Evolutionary conservation across 441 rosid species (phyloP).

Genomic region (Brassica hybrid): DNA sequence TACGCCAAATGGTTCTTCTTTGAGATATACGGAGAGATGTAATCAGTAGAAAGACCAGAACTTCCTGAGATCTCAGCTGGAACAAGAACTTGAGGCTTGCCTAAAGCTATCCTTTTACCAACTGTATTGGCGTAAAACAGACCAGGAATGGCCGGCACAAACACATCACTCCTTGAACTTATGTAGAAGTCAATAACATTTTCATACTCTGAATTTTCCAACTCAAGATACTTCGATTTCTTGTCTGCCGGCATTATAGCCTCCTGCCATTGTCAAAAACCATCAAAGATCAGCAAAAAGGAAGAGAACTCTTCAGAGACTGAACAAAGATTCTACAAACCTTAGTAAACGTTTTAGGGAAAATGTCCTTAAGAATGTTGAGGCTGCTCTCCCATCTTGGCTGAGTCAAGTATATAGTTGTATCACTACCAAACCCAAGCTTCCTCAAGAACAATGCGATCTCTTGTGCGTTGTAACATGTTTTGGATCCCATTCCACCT

Average conservation of each 20-base stretch:
- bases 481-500: slow-evolving; percentile 58
- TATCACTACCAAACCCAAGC: slow-evolving; percentile 76
- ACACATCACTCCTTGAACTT: slow-evolving; percentile 79
- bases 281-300: slow-evolving; percentile 15
- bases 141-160: slow-evolving; percentile 96
- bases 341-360: slow-evolving; percentile 92
- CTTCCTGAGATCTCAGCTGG: slow-evolving; percentile 76
- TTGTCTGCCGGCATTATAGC: slow-evolving; percentile 81
- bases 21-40: slow-evolving; percentile 80
- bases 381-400: too few species aligned
- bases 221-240: slow-evolving; percentile 68
- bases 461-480: slow-evolving; percentile 82
- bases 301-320: slow-evolving; percentile 11
- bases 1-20: slow-evolving; percentile 96
- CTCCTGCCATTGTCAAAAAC: slow-evolving; percentile 59
- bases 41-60: slow-evolving; percentile 55
- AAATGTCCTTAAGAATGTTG: slow-evolving; percentile 83
- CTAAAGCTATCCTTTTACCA: slow-evolving; percentile 86
- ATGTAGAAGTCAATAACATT: slow-evolving; percentile 91
- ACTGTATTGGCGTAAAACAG: slow-evolving; percentile 92
- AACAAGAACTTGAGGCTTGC: slow-evolving; percentile 83
- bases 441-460: slow-evolving; percentile 82
- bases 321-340: slow-evolving; percentile 42
- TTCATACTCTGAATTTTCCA: slow-evolving; percentile 79
- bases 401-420: slow-evolving; percentile 85